A percentile compares a stretch with the other conserved stretches of the same genome.
These are phyloP conservation scores for Aegilops tauschii DNA, from an alignment of 176 grass and related monocot species.

Conservation along the genomic window DNA sequence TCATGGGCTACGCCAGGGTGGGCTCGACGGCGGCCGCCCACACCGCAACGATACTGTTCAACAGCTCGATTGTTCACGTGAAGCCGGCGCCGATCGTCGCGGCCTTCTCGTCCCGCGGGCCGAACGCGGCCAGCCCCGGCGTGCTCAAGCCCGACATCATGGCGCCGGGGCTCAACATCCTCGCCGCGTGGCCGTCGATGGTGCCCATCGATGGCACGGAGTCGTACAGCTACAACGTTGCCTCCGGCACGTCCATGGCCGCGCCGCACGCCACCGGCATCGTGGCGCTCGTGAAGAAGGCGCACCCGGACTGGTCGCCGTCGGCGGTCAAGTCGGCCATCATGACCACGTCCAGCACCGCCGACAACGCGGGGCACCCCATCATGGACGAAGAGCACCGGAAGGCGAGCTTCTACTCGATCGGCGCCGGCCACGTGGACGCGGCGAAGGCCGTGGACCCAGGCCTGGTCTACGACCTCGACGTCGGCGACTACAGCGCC, in stretches of 20 bases:
- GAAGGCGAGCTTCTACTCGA: conserved; percentile 35
- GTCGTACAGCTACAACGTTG: conserved; percentile 35
- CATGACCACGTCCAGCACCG: conserved; percentile 52
- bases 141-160: conserved; percentile 68
- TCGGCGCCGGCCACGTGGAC: conserved; percentile 52
- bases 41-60: conserved; percentile 49
- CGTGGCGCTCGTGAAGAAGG: conserved; percentile 46
- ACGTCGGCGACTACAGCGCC: conserved; percentile 30
- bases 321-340: conserved; percentile 66
- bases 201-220: background rate
- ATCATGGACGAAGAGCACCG: conserved; percentile 48
- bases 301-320: conserved; percentile 57
- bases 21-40: background rate
- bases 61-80: conserved; percentile 28
- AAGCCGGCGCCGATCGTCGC: conserved; percentile 49
- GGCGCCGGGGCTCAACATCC: conserved; percentile 71
- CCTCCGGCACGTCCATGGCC: conserved; percentile 76
- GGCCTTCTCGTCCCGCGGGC: conserved; percentile 61
- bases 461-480: conserved; percentile 58
- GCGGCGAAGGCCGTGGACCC: conserved; percentile 42
- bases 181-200: conserved; percentile 49
- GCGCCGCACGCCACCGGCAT: conserved; percentile 58
- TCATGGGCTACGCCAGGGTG: conserved; percentile 27
- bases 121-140: conserved; percentile 27
- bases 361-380: conserved; percentile 19